Base-by-base conservation (phyloP, 768 basidiomycete species). In the Boletus tylopilopsis region DNA sequence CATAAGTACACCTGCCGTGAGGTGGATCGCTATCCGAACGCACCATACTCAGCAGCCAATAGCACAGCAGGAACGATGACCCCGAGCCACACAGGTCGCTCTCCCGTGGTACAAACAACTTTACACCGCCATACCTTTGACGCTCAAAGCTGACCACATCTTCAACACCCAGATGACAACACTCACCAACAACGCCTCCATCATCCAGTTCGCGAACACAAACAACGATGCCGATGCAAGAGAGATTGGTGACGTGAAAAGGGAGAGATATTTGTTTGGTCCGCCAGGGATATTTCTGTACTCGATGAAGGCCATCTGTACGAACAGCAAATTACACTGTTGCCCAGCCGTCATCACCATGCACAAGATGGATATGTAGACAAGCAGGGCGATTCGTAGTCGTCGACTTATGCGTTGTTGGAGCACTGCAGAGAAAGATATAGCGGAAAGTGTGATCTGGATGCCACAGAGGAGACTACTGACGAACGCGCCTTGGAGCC, bases 401-500 rank as follows among this genome's bases (percentile, higher is more conserved):
- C 52, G 42, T 18, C 15, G 56, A 11, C 9, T 42, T 21, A 57
- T 23, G 23, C n/a, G 35, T 15, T 58, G 55, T 34, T 39, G 54
- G 43, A 60, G 49, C 8, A 60, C 59, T 0, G 51, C 51, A 11
- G 54, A 19, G 30, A 60, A 60, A 44, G 59, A 58, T 42, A 61
- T 45, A 45, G 8, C 12, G 6, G 60, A 61, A 10, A 60, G 51
- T 10, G 56, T 51, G 38, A 58, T 49, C 19, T 61, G 59, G 21
- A 55, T 19, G 3, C 59, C 59, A 9, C 59, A 60, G 39, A 61
- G 47, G 25, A 60, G 49, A 19, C 47, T 58, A 39, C 59, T 39
- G 25, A 60, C 15, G 32, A 61, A 58, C 9, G 59, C 59, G 42
- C 59, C 59, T 47, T 60, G 59, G 7, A 60, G 59, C 59, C 59